phyloP scores from a whole-genome alignment of 163 green algal species.

The Coccomyxa subellipsoidea region DNA sequence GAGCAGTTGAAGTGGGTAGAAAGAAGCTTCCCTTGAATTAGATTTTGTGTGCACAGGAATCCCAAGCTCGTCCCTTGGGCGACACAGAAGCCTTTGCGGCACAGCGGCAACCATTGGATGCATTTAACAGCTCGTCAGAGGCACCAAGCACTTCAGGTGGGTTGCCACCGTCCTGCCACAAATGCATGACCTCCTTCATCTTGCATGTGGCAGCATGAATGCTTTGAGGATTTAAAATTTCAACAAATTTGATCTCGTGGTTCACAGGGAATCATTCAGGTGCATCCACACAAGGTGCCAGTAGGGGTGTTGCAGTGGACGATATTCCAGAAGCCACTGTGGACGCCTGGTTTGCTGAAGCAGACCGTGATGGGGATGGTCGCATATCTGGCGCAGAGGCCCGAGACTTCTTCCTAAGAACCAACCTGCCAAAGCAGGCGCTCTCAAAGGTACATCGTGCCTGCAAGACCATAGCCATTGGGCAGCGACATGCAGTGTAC shows the following conservation, averaged over 20 bases:
- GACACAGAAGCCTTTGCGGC: too few relatives aligned
- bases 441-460: slow-evolving; percentile 32
- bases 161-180: neutral
- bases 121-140: neutral
- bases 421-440: slow-evolving; percentile 32
- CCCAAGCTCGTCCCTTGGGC: neutral
- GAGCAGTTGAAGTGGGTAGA: too few relatives aligned
- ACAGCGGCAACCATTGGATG: neutral
- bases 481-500: neutral
- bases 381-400: slow-evolving; percentile 41
- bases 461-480: neutral
- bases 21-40: too few relatives aligned
- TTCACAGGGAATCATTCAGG: neutral
- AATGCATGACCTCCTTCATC: too few relatives aligned
- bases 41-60: too few relatives aligned
- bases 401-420: slow-evolving; percentile 44
- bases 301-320: neutral
- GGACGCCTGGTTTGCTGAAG: slow-evolving; percentile 2
- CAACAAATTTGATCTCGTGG: neutral
- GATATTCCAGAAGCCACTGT: neutral
- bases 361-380: neutral
- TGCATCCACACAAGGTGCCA: neutral
- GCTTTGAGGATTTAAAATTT: neutral
- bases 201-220: neutral
- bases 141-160: neutral